Evolutionary conservation across 352 stramenopile genomes (phyloP), one percentile per base, ranked within the genome.

Genomic region (Phytophthora ohioensis): DNA sequence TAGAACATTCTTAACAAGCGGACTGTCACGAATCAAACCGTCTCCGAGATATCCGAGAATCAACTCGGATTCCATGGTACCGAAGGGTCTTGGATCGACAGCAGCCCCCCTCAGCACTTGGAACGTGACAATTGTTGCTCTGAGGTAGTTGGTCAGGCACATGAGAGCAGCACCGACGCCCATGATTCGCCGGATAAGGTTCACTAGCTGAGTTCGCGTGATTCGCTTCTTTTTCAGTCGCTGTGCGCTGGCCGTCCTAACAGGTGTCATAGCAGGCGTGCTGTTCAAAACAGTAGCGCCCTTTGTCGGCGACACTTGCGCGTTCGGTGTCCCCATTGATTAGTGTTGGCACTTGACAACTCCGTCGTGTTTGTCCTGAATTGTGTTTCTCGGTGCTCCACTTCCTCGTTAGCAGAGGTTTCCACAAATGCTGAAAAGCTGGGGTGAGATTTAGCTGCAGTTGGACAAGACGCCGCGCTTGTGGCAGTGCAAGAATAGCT

Each of bases 1-100:
- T n/a, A 85, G 52, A 4, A 60, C n/a, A 17, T 48, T 43, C 41
- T 71, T 53, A 6, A 86, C 49, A 0, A 88, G 57, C 0, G 68
- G 60, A 53, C 78, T 86, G 7, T 76, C 62, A n/a, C 57, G 46
- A 45, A 86, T 75, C 45, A 58, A 36, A 13, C 69, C 48, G 51
- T 71, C 35, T 36, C 68, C 56, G 17, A 47, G 1, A 55, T 77
- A 64, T 30, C 67, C 46, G 62, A 79, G 52, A 51, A 71, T 66
- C 11, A 79, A 52, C n/a, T 69, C 45, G 2, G 58, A 67, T 30
- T 75, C 17, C 62, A 76, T 67, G 1, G 9, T 7, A 15, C 47
- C 41, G 13, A 69, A 73, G 3, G 72, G 57, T 58, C 54, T 60
- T 15, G 57, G 47, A 39, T 53, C 51, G 36, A 73, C 35, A 38